A percentile compares a stretch with the other conserved stretches of the same genome.
These are phyloP conservation scores for Guyanaporus albipodus DNA, from an alignment of 768 basidiomycete species.

Conservation along the genomic window DNA sequence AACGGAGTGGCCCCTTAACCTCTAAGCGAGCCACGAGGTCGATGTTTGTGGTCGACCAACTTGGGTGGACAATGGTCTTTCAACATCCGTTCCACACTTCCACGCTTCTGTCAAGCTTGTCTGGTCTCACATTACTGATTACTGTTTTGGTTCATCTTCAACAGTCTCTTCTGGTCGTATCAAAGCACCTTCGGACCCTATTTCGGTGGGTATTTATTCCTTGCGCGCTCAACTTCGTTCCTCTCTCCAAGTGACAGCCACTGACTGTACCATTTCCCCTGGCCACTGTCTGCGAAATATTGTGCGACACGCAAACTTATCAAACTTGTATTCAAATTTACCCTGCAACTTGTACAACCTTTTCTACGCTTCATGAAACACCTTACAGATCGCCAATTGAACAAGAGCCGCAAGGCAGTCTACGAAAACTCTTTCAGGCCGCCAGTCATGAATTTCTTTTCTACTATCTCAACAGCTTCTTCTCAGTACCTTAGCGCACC, in stretches of 20 bases:
- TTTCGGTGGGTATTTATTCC: constrained; percentile 30
- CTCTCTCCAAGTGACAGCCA: constrained; percentile 7
- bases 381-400: constrained; percentile 38
- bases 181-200: constrained; percentile 20
- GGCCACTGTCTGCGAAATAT: constrained; percentile 3
- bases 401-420: constrained; percentile 46
- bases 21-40: constrained; percentile 27
- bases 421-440: constrained; percentile 24
- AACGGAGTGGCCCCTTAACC: constrained; percentile 1
- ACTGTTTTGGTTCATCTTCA: constrained; percentile 6
- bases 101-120: constrained; percentile 18
- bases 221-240: constrained; percentile 13
- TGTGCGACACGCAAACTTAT: constrained; percentile 15
- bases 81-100: constrained; percentile 19
- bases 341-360: constrained; percentile 19
- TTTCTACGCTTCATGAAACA: constrained; percentile 36
- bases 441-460: constrained; percentile 55
- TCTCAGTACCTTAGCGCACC: constrained; percentile 42
- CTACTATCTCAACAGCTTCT: constrained; percentile 37
- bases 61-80: constrained; percentile 28
- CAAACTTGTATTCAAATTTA: neutral
- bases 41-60: constrained; percentile 12
- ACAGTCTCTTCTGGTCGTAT: constrained; percentile 27
- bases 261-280: constrained; percentile 11
- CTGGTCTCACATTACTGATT: constrained; percentile 18